These are phyloP conservation scores for Lentinula sp. DNA, from an alignment of 768 basidiomycete species.

Conservation along the genomic window DNA sequence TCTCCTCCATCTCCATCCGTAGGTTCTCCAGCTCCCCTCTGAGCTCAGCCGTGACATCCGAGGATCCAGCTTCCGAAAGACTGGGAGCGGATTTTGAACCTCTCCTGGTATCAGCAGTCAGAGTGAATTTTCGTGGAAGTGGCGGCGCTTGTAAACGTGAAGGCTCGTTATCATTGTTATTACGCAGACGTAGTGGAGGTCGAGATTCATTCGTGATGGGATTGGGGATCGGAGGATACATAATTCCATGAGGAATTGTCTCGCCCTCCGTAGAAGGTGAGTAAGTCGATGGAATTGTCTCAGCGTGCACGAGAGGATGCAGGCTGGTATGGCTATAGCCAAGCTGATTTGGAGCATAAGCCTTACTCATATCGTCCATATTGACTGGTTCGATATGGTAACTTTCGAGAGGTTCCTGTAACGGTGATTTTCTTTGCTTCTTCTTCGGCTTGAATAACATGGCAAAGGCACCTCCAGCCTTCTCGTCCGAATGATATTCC, in stretches of 20 bases:
- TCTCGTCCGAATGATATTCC: background rate
- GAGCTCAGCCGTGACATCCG: conserved; percentile 1
- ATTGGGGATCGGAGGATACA: background rate
- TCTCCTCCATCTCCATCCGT: conserved; percentile 11
- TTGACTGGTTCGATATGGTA: conserved; percentile 1
- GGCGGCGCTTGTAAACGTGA: background rate
- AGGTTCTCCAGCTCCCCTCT: conserved; percentile 10
- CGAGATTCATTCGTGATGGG: background rate
- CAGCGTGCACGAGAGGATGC: background rate
- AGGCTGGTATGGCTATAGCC: background rate
- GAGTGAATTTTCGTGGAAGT: background rate
- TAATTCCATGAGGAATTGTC: background rate
- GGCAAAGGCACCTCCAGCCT: background rate
- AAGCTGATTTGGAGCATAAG: background rate
- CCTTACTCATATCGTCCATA: background rate
- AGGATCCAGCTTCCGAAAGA: background rate
- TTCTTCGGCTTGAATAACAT: background rate
- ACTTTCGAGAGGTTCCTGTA: background rate
- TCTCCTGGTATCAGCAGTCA: background rate
- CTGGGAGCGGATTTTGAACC: background rate
- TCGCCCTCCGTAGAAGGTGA: background rate
- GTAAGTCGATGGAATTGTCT: background rate
- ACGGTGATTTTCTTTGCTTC: background rate
- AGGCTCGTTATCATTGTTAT: background rate
- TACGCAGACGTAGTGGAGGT: background rate